phyloP scores from a whole-genome alignment of 306 rosid genomes.

The Prunus dulcis region DNA sequence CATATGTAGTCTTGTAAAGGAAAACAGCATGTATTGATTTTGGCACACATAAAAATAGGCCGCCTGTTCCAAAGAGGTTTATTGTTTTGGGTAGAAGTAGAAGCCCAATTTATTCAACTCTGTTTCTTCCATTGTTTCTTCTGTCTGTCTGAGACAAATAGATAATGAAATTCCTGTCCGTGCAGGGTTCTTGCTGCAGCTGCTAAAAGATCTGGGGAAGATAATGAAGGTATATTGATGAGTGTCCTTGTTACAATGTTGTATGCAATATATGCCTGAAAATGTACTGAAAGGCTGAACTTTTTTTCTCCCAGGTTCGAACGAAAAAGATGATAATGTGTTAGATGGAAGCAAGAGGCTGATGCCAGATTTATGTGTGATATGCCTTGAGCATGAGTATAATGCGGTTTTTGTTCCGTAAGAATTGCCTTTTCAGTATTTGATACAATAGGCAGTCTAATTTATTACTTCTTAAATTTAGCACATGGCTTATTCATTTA shows the following conservation, averaged over 20 bases:
- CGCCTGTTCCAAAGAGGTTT: not conserved
- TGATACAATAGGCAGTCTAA: not conserved
- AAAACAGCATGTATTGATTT: not conserved
- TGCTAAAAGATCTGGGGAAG: slow-evolving; percentile 71
- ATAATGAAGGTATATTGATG: slow-evolving; percentile 56
- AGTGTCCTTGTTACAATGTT: not conserved
- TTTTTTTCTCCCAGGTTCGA: slow-evolving; percentile 42
- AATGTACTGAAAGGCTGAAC: slow-evolving; percentile 15
- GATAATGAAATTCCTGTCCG: slow-evolving; percentile 21
- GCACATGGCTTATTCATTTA: slow-evolving; percentile 20
- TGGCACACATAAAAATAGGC: not conserved
- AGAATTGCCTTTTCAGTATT: slow-evolving; percentile 23
- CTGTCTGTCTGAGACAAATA: not conserved
- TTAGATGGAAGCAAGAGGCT: slow-evolving; percentile 53
- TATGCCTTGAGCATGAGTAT: slow-evolving; percentile 92
- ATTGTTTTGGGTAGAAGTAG: not conserved
- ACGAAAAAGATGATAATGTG: slow-evolving; percentile 46
- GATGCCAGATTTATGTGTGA: slow-evolving; percentile 92
- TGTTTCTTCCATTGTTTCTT: not conserved
- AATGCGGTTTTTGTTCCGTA: slow-evolving; percentile 98
- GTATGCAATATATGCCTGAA: slow-evolving; percentile 13
- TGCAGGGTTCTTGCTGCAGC: slow-evolving; percentile 98
- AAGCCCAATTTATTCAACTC: slow-evolving; percentile 1
- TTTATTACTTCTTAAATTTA: not conserved
- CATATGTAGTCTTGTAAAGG: not conserved